Percentiles rank a stretch among this genome's conserved stretches.
Evolutionary conservation across 1,139 yeast genomes (phyloP).

Genomic region (Blastobotrys raffinosifermentans): DNA sequence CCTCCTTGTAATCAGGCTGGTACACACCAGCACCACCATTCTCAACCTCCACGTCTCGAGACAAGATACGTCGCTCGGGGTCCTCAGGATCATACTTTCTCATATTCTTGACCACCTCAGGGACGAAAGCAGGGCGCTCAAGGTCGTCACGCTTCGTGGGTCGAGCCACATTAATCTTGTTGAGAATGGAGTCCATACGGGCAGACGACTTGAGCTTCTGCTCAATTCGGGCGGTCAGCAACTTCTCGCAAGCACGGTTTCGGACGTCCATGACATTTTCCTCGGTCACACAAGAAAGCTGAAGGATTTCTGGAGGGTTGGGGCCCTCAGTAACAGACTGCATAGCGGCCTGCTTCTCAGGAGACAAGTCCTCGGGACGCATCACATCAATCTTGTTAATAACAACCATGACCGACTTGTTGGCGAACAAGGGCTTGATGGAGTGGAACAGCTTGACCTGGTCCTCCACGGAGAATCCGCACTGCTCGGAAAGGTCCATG

Average conservation of each 20-base stretch:
- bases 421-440: slow-evolving; percentile 93
- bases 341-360: slow-evolving; percentile 67
- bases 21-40: slow-evolving; percentile 99
- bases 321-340: slow-evolving; percentile 32
- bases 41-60: slow-evolving; percentile 85
- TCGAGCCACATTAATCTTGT: slow-evolving; percentile 89
- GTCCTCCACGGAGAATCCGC: slow-evolving; percentile 96
- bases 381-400: slow-evolving; percentile 92
- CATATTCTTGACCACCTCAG: slow-evolving; percentile 57
- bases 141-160: slow-evolving; percentile 87
- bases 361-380: slow-evolving; percentile 73
- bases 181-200: slow-evolving; percentile 80
- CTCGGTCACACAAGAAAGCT: slow-evolving; percentile 88
- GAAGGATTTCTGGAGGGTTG: slow-evolving; percentile 66
- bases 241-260: slow-evolving; percentile 94
- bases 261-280: slow-evolving; percentile 95
- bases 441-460: slow-evolving; percentile 96
- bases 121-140: slow-evolving; percentile 72
- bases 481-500: slow-evolving; percentile 98
- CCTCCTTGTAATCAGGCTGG: slow-evolving; percentile 88
- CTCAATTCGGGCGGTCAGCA: slow-evolving; percentile 92
- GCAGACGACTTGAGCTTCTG: slow-evolving; percentile 93
- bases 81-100: slow-evolving; percentile 72
- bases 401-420: slow-evolving; percentile 92
- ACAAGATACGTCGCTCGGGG: slow-evolving; percentile 75